These are phyloP conservation scores for Dovyalis caffra DNA, from an alignment of 345 rosid genomes.

Conservation along the genomic window DNA sequence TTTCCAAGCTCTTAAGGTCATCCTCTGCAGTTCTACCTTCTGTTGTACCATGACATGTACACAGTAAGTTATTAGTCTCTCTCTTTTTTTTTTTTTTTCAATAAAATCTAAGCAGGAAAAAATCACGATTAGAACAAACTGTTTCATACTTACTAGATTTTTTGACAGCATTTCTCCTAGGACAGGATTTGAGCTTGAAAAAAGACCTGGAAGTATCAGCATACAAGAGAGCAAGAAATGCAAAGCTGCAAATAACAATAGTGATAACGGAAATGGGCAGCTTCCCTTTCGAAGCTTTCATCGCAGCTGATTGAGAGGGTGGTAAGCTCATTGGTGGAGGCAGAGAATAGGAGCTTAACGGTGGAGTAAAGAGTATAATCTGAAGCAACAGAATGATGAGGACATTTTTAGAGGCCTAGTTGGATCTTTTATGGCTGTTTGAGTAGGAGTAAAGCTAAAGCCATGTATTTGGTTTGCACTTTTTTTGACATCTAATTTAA, in stretches of 20 bases:
- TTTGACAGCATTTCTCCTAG: constrained; percentile 35
- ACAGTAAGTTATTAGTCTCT: no score
- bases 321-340: constrained; percentile 41
- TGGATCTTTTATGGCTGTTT: constrained; percentile 24
- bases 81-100: no score
- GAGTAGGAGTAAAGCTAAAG: constrained; percentile 87
- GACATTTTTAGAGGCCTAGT: constrained; percentile 2
- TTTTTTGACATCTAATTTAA: not conserved
- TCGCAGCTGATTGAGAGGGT: constrained; percentile 24
- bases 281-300: constrained; percentile 51
- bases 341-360: not conserved
- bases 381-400: constrained; percentile 33
- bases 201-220: constrained; percentile 50
- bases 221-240: constrained; percentile 61
- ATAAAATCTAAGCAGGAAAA: not conserved
- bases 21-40: constrained; percentile 34
- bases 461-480: constrained; percentile 16
- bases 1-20: constrained; percentile 29
- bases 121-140: not conserved
- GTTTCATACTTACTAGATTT: constrained; percentile 51
- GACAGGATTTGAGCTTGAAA: constrained; percentile 49
- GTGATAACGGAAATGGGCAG: constrained; percentile 54
- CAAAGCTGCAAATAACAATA: constrained; percentile 45
- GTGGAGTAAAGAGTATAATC: no score
- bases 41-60: constrained; percentile 20